Base-by-base conservation (phyloP, 2,329 filamentous ascomycete genomes). In the Xylaria sp. region DNA sequence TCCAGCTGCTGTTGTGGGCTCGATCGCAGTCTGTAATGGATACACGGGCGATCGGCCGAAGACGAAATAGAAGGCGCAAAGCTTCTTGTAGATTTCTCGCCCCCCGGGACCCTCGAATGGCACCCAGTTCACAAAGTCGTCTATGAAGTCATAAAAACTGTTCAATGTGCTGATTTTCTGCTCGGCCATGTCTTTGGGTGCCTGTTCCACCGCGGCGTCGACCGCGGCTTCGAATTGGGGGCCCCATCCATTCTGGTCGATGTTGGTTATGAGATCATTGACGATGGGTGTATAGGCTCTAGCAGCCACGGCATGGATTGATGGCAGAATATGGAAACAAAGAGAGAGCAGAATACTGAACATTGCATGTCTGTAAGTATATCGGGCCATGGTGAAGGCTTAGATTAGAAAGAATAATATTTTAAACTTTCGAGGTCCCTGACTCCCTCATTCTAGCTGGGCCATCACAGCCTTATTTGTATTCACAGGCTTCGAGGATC, bases 51-150 rank as follows among this genome's bases (percentile, higher is more conserved):
- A 15, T 21, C 33, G 51, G 9, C 13, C 25, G 43, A 60, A 38
- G 35, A 60, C 15, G 15, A 49, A 60, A 25, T 60, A 60, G 37
- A 60, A 60, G 11, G 48, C 1, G 27, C 19, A 51, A 19, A 58
- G 48, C 31, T 44, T 52, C 25, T 21, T 23, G 54, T 57, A 57
- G 44, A 57, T 33, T 43, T 57, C 23, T 27, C 44, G 35, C 23
- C 54, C 54, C 13, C 17, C 25, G 7, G 19, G 7, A n/a, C 17
- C 13, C 43, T 57, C 54, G 37, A 17, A 29, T 35, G 54, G 54
- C 6, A 43, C 46, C 54, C 54, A 57, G 17, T 10, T 48, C 35
- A 57, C 35, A 1, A 49, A 23, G 10, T 21, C 9, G 54, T 57
- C 15, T 2, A 43, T 37, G 38, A 25, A 57, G 33, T 33, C n/a